phyloP scores from a whole-genome alignment of 345 rosid genomes.

The Eucalyptus erythrocorys region DNA sequence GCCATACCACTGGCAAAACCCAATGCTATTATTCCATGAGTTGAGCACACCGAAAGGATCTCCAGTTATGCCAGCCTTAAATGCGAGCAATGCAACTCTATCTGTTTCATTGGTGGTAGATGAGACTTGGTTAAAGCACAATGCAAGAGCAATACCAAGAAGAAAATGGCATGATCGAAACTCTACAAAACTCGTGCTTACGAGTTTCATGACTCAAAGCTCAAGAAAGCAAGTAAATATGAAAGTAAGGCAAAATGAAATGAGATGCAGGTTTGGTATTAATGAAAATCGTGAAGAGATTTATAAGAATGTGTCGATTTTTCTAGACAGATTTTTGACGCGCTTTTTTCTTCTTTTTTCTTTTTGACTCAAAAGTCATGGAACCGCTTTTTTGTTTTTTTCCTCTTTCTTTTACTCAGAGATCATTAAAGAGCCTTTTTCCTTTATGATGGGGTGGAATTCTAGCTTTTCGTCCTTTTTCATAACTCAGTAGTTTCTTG shows the following conservation, averaged over 20 bases:
- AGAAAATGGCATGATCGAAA: background rate
- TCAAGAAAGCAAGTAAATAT: rapidly evolving
- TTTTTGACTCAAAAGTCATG: background rate
- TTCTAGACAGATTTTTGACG: background rate
- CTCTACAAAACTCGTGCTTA: background rate
- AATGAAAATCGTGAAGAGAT: no score
- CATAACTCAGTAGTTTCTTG: background rate
- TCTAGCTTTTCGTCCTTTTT: background rate
- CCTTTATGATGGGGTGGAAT: background rate
- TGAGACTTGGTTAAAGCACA: background rate
- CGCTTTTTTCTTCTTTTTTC: background rate
- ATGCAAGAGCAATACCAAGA: background rate
- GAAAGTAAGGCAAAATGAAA: background rate
- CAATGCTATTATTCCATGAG: background rate
- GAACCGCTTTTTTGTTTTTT: background rate
- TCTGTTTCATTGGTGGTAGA: background rate
- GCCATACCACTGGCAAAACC: background rate
- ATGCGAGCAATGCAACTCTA: rapidly evolving
- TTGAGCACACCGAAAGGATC: background rate
- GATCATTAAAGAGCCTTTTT: background rate
- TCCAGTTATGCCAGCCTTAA: rapidly evolving
- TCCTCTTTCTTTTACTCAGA: background rate
- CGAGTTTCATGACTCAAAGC: background rate
- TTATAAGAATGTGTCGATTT: background rate
- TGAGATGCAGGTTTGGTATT: background rate